Percentiles rank a stretch among this genome's conserved stretches.
phyloP scores from a whole-genome alignment of 192 early-diverging fungal species.

The Coemansia javaensis region DNA sequence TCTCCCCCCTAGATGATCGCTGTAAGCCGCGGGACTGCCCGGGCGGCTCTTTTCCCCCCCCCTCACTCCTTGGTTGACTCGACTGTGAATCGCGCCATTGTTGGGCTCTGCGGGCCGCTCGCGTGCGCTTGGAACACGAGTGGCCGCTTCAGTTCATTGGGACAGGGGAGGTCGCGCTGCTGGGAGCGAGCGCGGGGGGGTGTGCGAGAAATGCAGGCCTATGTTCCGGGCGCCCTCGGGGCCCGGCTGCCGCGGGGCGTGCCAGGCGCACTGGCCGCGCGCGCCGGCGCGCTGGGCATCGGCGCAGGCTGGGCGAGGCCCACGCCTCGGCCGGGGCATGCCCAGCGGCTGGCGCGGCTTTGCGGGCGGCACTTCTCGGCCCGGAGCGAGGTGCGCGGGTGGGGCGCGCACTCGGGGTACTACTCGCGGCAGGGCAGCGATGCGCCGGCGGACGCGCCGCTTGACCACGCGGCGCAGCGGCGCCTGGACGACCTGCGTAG shows the following conservation, averaged over 20 bases:
- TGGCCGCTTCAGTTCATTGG: no score
- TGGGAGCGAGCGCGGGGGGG: no score
- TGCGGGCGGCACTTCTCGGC: slow-evolving; percentile 39
- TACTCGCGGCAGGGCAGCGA: slow-evolving; percentile 1
- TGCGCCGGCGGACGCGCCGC: slow-evolving; percentile 3
- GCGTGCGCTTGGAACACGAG: no score
- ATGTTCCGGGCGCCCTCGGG: slow-evolving; percentile 2
- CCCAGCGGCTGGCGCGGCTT: no score
- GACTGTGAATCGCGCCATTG: no score
- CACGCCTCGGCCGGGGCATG: no score
- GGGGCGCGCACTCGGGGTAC: slow-evolving; percentile 38
- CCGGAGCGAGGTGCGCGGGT: slow-evolving; percentile 14
- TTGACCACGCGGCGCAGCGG: slow-evolving; percentile 30
- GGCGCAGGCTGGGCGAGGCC: no score
- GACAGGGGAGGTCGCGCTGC: no score
- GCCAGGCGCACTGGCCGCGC: background rate
- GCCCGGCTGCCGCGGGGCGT: slow-evolving; percentile 8
- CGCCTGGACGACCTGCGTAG: slow-evolving; percentile 18
- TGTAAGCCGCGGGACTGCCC: background rate
- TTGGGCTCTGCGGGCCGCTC: no score
- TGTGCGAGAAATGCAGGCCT: slow-evolving; percentile 15
- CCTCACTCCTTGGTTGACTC: no score
- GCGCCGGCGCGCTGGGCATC: background rate
- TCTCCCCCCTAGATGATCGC: background rate
- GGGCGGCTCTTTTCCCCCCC: no score